Evolutionary conservation across 352 stramenopile species (phyloP).

Genomic region (Blastocystis sp.): DNA sequence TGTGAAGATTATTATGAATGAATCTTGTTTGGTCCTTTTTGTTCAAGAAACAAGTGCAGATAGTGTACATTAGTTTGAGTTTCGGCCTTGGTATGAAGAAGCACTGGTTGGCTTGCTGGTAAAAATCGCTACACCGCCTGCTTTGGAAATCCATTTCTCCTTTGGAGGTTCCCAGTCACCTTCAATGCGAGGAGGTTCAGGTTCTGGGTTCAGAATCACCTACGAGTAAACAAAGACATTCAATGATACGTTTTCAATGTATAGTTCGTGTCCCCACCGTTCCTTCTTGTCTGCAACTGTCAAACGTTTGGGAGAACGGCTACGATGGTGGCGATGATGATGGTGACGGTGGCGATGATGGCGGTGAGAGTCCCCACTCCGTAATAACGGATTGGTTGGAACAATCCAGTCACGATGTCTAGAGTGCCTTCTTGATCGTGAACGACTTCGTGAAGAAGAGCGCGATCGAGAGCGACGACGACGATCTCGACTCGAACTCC

Average conservation of each 20-base stretch:
- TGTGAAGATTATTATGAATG: neutral
- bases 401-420: neutral
- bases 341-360: slow-evolving; percentile 36
- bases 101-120: slow-evolving; percentile 10
- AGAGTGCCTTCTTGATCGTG: neutral
- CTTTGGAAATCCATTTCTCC: slow-evolving; percentile 48
- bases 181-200: neutral
- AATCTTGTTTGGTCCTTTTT: slow-evolving; percentile 68
- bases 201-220: slow-evolving; percentile 45
- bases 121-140: slow-evolving; percentile 44
- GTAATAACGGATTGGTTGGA: neutral
- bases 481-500: neutral
- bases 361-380: neutral
- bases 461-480: neutral
- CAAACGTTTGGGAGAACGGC: neutral
- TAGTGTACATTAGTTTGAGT: slow-evolving; percentile 19
- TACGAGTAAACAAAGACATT: neutral
- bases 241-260: slow-evolving; percentile 18
- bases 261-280: slow-evolving; percentile 44
- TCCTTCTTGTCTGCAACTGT: slow-evolving; percentile 35
- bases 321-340: neutral
- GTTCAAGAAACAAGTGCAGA: neutral
- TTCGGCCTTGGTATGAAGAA: slow-evolving; percentile 10
- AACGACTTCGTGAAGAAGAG: slow-evolving; percentile 4
- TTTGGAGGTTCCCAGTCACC: neutral